These are phyloP conservation scores for Boletus vinaceobasis DNA, from an alignment of 768 basidiomycete genomes.

Conservation along the genomic window DNA sequence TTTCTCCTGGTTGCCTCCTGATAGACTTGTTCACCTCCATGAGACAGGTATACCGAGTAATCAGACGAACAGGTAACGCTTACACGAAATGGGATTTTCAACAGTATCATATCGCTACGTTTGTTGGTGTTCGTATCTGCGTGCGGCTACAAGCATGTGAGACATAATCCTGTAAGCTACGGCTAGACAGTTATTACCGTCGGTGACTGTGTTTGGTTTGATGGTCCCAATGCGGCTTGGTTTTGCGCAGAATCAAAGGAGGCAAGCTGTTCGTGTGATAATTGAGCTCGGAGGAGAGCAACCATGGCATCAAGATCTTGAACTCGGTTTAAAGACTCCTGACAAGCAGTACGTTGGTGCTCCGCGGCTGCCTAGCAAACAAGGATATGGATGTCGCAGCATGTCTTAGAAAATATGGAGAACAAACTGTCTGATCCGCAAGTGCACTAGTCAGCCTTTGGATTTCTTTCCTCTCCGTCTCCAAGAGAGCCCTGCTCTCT, in stretches of 20 bases:
- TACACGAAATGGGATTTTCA: constrained; percentile 24
- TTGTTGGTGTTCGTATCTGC: constrained; percentile 7
- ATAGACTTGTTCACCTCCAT: constrained; percentile 5
- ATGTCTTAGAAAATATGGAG: background rate
- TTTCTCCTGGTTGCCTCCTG: constrained; percentile 7
- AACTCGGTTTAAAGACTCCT: constrained; percentile 11
- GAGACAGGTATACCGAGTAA: background rate
- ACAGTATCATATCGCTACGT: constrained; percentile 20
- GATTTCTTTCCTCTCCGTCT: constrained; percentile 12
- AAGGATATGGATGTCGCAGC: background rate
- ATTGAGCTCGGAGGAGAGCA: constrained; percentile 14
- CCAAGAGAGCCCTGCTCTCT: constrained; percentile 3
- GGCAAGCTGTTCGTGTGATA: constrained; percentile 19
- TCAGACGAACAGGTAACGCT: background rate
- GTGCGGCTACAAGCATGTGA: constrained; percentile 9
- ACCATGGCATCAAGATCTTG: constrained; percentile 18
- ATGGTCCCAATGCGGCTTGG: background rate
- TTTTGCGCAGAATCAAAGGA: constrained; percentile 6
- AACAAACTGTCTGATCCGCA: constrained; percentile 22
- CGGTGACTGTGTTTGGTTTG: background rate
- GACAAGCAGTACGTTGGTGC: constrained; percentile 8
- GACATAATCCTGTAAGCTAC: background rate
- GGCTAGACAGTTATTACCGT: constrained; percentile 7
- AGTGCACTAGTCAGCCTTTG: constrained; percentile 14
- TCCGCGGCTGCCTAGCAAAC: constrained; percentile 12